phyloP scores from a whole-genome alignment of 495 filamentous ascomycete species.

The Aspergillus haitiensis region DNA sequence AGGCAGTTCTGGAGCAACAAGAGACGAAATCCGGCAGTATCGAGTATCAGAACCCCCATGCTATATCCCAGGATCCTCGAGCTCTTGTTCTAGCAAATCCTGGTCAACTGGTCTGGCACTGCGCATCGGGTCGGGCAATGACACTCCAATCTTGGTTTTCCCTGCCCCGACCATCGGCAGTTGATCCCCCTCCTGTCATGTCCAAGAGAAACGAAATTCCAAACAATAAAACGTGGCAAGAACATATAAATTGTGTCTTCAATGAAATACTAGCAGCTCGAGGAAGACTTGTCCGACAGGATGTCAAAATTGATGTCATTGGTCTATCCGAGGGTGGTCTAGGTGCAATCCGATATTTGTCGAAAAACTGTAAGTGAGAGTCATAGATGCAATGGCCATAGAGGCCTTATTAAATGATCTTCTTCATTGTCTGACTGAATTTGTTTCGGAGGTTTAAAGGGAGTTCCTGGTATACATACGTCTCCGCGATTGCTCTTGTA shows the following conservation, averaged over 20 bases:
- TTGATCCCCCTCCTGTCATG: constrained; percentile 39
- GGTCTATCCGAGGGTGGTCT: constrained; percentile 59
- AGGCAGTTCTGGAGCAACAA: constrained; percentile 41
- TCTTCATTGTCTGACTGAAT: constrained; percentile 10
- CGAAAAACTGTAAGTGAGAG: constrained; percentile 51
- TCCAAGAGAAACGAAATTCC: constrained; percentile 55
- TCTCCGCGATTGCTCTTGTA: constrained; percentile 38
- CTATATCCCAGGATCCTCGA: constrained; percentile 15
- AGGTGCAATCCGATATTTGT: constrained; percentile 55
- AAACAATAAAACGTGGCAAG: constrained; percentile 46
- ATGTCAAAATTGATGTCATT: constrained; percentile 63
- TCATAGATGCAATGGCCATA: no score
- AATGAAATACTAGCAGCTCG: constrained; percentile 53
- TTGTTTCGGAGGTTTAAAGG: constrained; percentile 25
- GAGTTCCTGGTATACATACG: constrained; percentile 33
- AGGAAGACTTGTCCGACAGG: constrained; percentile 33
- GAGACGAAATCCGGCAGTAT: constrained; percentile 2
- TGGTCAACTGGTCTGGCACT: constrained; percentile 70
- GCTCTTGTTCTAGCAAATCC: constrained; percentile 69
- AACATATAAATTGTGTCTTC: constrained; percentile 67
- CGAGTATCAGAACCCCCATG: neutral
- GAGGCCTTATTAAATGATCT: neutral
- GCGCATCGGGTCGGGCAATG: constrained; percentile 54
- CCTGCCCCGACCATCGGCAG: constrained; percentile 56
- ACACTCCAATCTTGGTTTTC: constrained; percentile 52